Evolutionary conservation across 495 filamentous ascomycete species (phyloP).

Genomic region (Penicillium fimorum): DNA sequence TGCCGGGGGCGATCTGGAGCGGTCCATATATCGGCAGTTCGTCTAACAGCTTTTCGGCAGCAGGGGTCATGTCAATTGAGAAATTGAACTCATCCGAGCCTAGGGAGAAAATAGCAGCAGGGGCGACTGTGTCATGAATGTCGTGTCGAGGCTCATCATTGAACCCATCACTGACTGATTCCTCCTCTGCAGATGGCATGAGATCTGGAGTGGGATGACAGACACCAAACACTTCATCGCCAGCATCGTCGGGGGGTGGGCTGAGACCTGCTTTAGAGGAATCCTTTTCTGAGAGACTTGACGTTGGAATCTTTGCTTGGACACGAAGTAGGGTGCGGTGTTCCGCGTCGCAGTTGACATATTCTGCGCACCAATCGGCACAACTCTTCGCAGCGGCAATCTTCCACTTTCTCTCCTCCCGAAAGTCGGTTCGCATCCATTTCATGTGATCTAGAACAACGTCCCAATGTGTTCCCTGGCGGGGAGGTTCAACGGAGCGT

Average conservation of each 20-base stretch:
- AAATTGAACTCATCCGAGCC: constrained; percentile 80
- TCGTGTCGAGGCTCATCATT: constrained; percentile 47
- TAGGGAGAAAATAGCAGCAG: constrained; percentile 80
- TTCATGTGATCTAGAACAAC: constrained; percentile 85
- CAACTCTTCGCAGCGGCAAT: constrained; percentile 71
- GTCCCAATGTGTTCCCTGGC: constrained; percentile 77
- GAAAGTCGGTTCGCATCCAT: constrained; percentile 96
- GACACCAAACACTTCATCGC: constrained; percentile 32
- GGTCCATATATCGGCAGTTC: constrained; percentile 80
- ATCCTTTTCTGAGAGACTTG: constrained; percentile 16
- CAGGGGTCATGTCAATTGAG: constrained; percentile 68
- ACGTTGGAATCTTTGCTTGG: constrained; percentile 44
- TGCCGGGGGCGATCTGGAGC: constrained; percentile 55
- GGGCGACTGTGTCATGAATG: constrained; percentile 42
- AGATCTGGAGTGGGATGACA: constrained; percentile 69
- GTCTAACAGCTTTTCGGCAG: constrained; percentile 76
- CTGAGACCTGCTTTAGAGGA: constrained; percentile 22
- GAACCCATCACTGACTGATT: constrained; percentile 49
- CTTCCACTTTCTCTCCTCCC: constrained; percentile 93
- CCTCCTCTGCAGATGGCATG: constrained; percentile 61
- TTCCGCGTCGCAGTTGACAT: constrained; percentile 60
- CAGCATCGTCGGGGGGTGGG: constrained; percentile 31
- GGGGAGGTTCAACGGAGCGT: constrained; percentile 71
- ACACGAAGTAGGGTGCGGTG: constrained; percentile 66
- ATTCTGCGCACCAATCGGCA: constrained; percentile 79